These are phyloP conservation scores for Trichomonas vaginalis DNA, from an alignment of 208 protist genomes.

Conservation along the genomic window DNA sequence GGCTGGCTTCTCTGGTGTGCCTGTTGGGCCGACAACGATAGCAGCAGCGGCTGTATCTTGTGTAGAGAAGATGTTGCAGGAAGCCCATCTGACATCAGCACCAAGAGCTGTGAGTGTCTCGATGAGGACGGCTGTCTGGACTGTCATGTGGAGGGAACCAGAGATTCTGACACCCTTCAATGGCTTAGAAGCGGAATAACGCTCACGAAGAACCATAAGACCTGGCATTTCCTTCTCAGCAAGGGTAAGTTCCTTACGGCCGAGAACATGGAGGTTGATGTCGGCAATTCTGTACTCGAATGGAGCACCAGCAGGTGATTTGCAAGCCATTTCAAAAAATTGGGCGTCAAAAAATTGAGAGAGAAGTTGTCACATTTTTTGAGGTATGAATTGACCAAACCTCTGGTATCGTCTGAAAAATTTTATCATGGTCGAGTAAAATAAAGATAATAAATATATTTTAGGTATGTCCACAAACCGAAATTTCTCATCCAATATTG, in stretches of 20 bases:
- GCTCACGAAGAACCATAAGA: conserved; percentile 77
- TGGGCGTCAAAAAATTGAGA: neutral
- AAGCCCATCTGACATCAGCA: conserved; percentile 81
- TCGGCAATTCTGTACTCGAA: conserved; percentile 45
- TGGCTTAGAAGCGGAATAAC: conserved; percentile 62
- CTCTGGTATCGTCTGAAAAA: neutral
- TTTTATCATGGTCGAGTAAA: too few species aligned
- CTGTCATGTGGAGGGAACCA: conserved; percentile 98
- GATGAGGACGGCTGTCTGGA: conserved; percentile 98
- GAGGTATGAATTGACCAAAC: neutral
- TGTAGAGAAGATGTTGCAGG: conserved; percentile 99
- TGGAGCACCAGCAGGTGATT: neutral
- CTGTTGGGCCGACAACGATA: conserved; percentile 57
- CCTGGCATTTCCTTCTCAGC: conserved; percentile 98
- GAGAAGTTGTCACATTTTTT: too few species aligned
- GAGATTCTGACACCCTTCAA: conserved; percentile 83
- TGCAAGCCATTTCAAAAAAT: conserved; percentile 61
- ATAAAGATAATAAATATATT: too few species aligned
- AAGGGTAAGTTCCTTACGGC: conserved; percentile 84
- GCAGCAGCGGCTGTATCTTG: conserved; percentile 78
- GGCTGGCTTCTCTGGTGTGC: conserved; percentile 31
- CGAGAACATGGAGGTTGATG: conserved; percentile 80
- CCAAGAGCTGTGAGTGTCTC: conserved; percentile 89
- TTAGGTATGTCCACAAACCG: too few species aligned
- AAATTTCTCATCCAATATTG: too few species aligned